Base-by-base conservation (phyloP, 495 filamentous ascomycete genomes). In the Hypoxylon crocopeplum region DNA sequence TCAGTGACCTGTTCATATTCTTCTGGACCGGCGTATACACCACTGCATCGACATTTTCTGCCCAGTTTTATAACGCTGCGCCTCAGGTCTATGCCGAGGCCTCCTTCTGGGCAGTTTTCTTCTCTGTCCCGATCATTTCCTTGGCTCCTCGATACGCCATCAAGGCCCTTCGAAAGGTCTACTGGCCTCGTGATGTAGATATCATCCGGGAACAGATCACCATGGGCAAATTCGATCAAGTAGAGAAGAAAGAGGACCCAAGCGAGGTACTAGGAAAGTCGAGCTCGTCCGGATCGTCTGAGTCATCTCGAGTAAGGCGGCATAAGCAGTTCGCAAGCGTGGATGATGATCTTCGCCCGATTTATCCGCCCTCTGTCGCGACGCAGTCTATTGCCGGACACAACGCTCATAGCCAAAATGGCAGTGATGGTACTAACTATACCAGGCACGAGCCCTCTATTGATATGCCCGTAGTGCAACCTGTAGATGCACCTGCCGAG, bases 11-110 rank as follows among this genome's bases (percentile, higher is more conserved):
- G 20, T 80, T 97, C 66, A 86, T 98, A 65, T 99, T 89, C 82
- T 88, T 96, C 75, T 99, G 94, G 95, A 97, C 95, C 17, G 93
- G 91, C 33, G 83, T 97, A 36, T 99, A 93, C 73, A 92, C 92
- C 0, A 78, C n/a, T n/a, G n/a, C 89, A 5, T 83, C 86, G 61
- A 79, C 80, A 5, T 79, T 76, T 16, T 84, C 90, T 2, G 79
- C 62, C 13, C 77, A 78, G 25, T 96, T 98, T 72, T 96, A 95
- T 77, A 77, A 84, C 45, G 82, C 88, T 2, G 93, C 87, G 10
- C 75, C 83, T 0, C 82, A 98, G 71, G 86, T 93, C 25, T 98
- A 93, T 67, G 85, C 84, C 5, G 78, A 90, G 45, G 74, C 91
- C 39, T 84, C 86, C 10, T 99, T 96, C 78, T 99, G 95, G 95